phyloP scores from a whole-genome alignment of 2,329 filamentous ascomycete genomes.

The Pseudocercospora eumusae region DNA sequence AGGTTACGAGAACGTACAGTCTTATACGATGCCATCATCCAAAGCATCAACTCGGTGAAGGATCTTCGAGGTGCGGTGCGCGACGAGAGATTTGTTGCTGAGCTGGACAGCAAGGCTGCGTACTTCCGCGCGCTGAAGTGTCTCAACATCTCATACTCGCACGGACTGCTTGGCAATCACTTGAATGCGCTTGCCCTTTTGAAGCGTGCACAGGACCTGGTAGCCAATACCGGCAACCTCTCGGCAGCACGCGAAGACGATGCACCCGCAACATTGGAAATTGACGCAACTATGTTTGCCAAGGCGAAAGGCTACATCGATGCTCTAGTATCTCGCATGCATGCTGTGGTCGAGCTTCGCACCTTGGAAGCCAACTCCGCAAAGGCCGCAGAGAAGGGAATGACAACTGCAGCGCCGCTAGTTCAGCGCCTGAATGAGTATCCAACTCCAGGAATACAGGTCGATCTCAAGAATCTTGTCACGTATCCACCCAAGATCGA shows the following conservation, averaged over 20 bases:
- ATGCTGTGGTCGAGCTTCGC: slow-evolving; percentile 81
- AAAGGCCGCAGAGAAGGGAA: slow-evolving; percentile 49
- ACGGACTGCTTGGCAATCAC: slow-evolving; percentile 70
- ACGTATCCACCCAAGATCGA: slow-evolving; percentile 82
- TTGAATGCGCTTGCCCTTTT: slow-evolving; percentile 84
- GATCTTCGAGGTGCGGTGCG: slow-evolving; percentile 88
- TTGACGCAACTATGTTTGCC: slow-evolving; percentile 61
- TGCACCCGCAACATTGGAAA: slow-evolving; percentile 65
- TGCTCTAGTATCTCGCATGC: slow-evolving; percentile 74
- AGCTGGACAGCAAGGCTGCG: slow-evolving; percentile 73
- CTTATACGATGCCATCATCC: slow-evolving; percentile 85
- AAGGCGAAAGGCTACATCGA: slow-evolving; percentile 64
- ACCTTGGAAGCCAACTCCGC: slow-evolving; percentile 58
- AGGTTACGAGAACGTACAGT: slow-evolving; percentile 83
- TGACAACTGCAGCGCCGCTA: slow-evolving; percentile 59
- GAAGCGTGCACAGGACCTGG: slow-evolving; percentile 67
- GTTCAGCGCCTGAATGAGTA: slow-evolving; percentile 76
- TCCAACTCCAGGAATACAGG: slow-evolving; percentile 59
- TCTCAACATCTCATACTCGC: slow-evolving; percentile 81
- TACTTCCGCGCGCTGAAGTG: slow-evolving; percentile 93
- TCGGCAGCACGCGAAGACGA: slow-evolving; percentile 34
- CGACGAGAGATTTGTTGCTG: slow-evolving; percentile 72
- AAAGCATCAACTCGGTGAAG: slow-evolving; percentile 86
- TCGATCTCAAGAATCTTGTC: slow-evolving; percentile 79
- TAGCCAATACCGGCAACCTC: slow-evolving; percentile 40